Conservation (phyloP, 768 basidiomycete species). For the Lentinula detonsa region DNA sequence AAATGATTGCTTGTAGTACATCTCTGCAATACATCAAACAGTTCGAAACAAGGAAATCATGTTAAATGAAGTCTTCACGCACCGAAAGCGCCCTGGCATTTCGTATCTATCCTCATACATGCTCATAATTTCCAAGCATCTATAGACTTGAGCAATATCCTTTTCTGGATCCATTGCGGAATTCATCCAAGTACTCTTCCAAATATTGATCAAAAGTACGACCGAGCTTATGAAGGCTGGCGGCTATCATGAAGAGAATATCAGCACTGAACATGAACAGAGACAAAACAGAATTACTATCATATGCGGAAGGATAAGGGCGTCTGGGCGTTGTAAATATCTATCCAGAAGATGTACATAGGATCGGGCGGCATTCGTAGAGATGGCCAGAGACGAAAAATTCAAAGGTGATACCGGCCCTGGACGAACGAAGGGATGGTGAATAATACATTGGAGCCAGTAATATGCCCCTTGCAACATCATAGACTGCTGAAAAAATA, state of each 20-base stretch:
- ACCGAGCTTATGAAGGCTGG: background rate
- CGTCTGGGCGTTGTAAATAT: constrained; percentile 4
- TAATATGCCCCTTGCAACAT: constrained; percentile 35
- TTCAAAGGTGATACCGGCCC: background rate
- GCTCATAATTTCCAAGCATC: background rate
- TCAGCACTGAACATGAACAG: background rate
- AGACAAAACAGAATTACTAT: background rate
- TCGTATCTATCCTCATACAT: constrained; percentile 3
- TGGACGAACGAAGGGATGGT: constrained; percentile 37
- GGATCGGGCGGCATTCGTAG: constrained; percentile 29
- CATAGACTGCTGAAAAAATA: constrained; percentile 32
- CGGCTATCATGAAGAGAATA: constrained; percentile 7
- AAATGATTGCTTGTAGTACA: background rate
- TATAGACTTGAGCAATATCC: background rate
- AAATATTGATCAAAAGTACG: background rate
- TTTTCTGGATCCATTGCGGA: background rate
- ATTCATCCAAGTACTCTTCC: constrained; percentile 1
- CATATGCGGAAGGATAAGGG: constrained; percentile 1
- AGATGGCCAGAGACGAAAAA: constrained; percentile 32
- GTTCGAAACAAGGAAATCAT: background rate
- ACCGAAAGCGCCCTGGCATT: background rate
- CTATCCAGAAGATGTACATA: constrained; percentile 33
- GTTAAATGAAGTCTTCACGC: background rate
- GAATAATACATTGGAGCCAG: constrained; percentile 35
- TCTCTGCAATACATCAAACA: background rate